Evolutionary conservation across 805 yeast species (phyloP).

Genomic region (Candida suzukii): DNA sequence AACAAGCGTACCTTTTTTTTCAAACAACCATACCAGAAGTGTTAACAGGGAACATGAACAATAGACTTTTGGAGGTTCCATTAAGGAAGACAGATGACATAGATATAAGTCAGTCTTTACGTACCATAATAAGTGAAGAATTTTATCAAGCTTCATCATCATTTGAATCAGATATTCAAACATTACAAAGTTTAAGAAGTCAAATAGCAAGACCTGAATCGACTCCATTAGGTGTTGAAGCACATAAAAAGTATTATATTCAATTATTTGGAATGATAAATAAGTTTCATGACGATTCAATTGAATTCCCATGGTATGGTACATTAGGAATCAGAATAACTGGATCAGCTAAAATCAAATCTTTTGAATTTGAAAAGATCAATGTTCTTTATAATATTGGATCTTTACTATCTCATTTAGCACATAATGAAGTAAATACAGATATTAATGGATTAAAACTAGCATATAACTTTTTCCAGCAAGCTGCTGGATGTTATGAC

Average conservation of each 20-base stretch:
- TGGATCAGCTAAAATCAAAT: constrained; percentile 37
- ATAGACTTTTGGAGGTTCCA: constrained; percentile 22
- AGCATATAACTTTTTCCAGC: constrained; percentile 60
- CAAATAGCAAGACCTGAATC: constrained; percentile 19
- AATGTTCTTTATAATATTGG: constrained; percentile 68
- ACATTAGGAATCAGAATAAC: constrained; percentile 51
- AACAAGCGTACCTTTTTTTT: too few relatives aligned
- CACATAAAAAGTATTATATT: constrained; percentile 38
- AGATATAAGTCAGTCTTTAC: constrained; percentile 25
- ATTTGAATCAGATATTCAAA: constrained; percentile 25
- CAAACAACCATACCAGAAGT: too few relatives aligned
- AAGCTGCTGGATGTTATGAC: constrained; percentile 62
- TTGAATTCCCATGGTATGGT: constrained; percentile 67
- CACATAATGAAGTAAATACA: constrained; percentile 34
- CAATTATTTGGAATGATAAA: constrained; percentile 34
- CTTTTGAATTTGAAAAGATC: constrained; percentile 52
- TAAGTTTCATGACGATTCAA: constrained; percentile 59
- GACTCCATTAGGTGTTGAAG: constrained; percentile 27
- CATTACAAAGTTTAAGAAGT: constrained; percentile 37
- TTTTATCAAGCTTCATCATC: constrained; percentile 27
- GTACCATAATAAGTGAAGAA: constrained; percentile 32
- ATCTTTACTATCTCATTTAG: constrained; percentile 53
- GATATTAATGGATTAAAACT: constrained; percentile 51
- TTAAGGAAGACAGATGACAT: constrained; percentile 28
- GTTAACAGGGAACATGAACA: too few relatives aligned